These are phyloP conservation scores for Cladobotryum mycophilum DNA, from an alignment of 2,329 filamentous ascomycete genomes.

Conservation along the genomic window DNA sequence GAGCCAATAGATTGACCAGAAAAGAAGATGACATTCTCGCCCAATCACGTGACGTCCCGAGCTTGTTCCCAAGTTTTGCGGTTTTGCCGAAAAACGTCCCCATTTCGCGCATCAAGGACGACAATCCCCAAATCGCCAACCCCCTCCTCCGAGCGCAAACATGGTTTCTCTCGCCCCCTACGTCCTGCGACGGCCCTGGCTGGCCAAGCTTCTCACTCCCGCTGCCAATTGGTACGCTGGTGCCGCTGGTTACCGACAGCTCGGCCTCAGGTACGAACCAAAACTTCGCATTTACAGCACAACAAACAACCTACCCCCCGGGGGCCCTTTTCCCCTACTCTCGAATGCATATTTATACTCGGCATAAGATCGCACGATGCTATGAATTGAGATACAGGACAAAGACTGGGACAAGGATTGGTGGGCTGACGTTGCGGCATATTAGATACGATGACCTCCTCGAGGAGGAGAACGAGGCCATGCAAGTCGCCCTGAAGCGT, in stretches of 20 bases:
- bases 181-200: conserved; percentile 79
- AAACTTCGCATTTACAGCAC: not conserved
- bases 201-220: conserved; percentile 69
- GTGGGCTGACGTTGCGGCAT: too few species aligned
- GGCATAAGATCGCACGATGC: too few species aligned
- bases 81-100: conserved; percentile 14
- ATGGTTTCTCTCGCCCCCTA: conserved; percentile 56
- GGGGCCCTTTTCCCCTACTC: not conserved
- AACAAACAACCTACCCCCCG: not conserved
- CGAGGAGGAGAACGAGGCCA: conserved; percentile 81
- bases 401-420: too few species aligned
- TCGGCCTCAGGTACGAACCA: conserved; percentile 71
- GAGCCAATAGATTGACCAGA: not conserved
- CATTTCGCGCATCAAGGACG: not conserved
- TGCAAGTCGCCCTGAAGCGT: conserved; percentile 84
- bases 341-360: not conserved
- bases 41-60: conserved; percentile 28
- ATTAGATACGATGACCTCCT: conserved; percentile 88
- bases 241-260: conserved; percentile 84
- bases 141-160: not conserved
- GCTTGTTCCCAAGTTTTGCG: conserved; percentile 25
- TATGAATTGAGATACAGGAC: too few species aligned
- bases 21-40: not conserved
- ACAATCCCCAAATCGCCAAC: not conserved
- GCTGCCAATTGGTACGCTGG: conserved; percentile 84